Evolutionary conservation across 108 stramenopile species (phyloP).

Genomic region (Nitzschia palea): DNA sequence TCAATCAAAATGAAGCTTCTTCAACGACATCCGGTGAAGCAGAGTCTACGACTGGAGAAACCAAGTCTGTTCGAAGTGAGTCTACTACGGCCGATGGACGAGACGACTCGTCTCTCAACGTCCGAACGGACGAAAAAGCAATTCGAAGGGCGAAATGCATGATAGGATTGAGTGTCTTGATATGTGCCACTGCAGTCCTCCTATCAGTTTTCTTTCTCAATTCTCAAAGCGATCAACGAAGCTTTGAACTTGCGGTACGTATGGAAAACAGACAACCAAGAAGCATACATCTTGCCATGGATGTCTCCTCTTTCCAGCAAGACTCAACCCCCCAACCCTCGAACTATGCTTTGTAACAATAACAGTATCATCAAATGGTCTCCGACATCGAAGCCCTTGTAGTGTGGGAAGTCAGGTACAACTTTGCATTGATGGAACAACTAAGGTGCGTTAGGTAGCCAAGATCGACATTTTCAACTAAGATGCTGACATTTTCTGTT

Average conservation of each 20-base stretch:
- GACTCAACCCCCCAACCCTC: too few species aligned
- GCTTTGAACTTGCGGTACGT: constrained; percentile 21
- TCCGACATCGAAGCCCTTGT: constrained; percentile 7
- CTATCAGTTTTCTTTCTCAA: constrained; percentile 9
- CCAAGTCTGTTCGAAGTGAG: too few species aligned
- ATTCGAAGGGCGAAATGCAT: background rate
- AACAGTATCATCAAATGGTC: constrained; percentile 13
- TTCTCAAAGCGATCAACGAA: background rate
- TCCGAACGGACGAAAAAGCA: constrained; percentile 3
- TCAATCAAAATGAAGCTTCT: too few species aligned
- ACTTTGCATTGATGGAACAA: constrained; percentile 19
- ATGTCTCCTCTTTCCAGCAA: background rate
- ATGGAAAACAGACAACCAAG: background rate
- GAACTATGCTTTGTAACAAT: too few species aligned
- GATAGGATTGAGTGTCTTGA: background rate
- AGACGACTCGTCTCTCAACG: too few species aligned
- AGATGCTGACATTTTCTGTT: background rate
- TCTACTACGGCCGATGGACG: too few species aligned
- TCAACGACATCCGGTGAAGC: too few species aligned
- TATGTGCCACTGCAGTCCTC: constrained; percentile 13
- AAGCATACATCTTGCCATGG: background rate
- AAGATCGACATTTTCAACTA: background rate
- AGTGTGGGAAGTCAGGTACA: constrained; percentile 31
- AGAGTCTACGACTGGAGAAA: too few species aligned
- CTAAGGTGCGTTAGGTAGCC: background rate